phyloP scores from a whole-genome alignment of 768 basidiomycete species.

The Boletus rubroflammeus region DNA sequence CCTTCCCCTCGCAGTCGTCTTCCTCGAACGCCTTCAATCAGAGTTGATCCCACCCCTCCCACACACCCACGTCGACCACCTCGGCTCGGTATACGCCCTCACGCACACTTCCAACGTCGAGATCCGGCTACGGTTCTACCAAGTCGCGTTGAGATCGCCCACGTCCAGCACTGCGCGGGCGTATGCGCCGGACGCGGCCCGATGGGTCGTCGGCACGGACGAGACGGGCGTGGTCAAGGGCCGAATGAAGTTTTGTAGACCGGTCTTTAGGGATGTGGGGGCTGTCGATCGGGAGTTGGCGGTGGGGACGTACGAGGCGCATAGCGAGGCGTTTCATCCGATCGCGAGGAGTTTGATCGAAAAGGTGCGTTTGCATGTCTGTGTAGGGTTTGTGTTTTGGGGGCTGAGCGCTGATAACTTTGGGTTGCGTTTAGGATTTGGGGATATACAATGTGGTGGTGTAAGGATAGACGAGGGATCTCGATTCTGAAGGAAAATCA shows the following conservation, averaged over 20 bases:
- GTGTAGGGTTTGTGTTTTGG: background rate
- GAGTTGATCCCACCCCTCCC: slow-evolving; percentile 52
- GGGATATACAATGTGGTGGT: background rate
- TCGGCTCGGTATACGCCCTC: slow-evolving; percentile 50
- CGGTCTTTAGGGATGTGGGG: slow-evolving; percentile 53
- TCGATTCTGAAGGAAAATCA: background rate
- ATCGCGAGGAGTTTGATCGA: slow-evolving; percentile 74
- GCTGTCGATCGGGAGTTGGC: slow-evolving; percentile 56
- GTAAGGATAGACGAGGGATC: background rate
- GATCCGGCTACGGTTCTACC: slow-evolving; percentile 75
- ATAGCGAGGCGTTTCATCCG: slow-evolving; percentile 64
- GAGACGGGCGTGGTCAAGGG: slow-evolving; percentile 64
- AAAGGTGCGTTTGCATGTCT: slow-evolving; percentile 62
- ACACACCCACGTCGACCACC: slow-evolving; percentile 49
- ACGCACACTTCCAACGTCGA: slow-evolving; percentile 64
- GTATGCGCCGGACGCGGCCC: slow-evolving; percentile 52
- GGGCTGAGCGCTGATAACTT: background rate
- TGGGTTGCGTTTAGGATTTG: background rate
- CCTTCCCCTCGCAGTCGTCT: slow-evolving; percentile 52
- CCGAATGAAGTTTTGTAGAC: slow-evolving; percentile 83
- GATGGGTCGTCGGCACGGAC: slow-evolving; percentile 64
- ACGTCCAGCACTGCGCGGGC: slow-evolving; percentile 42
- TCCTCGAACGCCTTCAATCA: slow-evolving; percentile 74
- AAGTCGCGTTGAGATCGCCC: slow-evolving; percentile 56
- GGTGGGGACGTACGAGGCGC: slow-evolving; percentile 41